Base-by-base conservation (phyloP, 305 asterid genomes). In the Solanum chacoense region DNA sequence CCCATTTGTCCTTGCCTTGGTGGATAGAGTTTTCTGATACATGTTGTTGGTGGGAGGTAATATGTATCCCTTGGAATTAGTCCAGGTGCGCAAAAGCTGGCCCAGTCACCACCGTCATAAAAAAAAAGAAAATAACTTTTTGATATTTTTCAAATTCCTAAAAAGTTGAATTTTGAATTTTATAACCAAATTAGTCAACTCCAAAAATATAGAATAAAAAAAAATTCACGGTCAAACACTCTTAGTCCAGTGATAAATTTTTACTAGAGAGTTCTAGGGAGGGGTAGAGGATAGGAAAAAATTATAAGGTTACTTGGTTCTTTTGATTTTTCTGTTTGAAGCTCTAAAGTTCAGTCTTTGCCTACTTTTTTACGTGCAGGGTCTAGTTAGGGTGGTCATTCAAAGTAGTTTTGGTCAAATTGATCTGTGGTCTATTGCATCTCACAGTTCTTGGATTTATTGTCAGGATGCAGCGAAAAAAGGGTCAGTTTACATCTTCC, bases 381-480 rank as follows among this genome's bases (percentile, higher is more conserved):
- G 63, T 79, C 38, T 80, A 80, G 36, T 42, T 42, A 42, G 6
- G 37, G 85, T 28, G 36, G 26, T 42, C 34, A 20, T 79, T 14
- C 14, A 14, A 80, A 28, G 69, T 80, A 42, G 20, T 80, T 80
- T 80, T 28, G 14, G 85, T 28, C 69, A 28, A 80, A 42, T 42
- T 42, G 69, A 80, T 80, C 18, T 26, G 37, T 28, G 85, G 26
- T 28, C 69, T 42, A 80, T 8, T 42, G 85, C 85, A 80, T 80
- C 85, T 42, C 85, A 80, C 26, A 29, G 69, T 42, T 42, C 85
- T 80, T 28, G 34, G 85, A 38, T 80, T 42, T 80, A 65, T 45
- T 80, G 36, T 80, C 97, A 97, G 99, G 93, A 97, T 97, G 99
- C 99, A 97, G 93, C 98, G 99, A 24, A 97, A 97, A 94, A 97